These are phyloP conservation scores for Saccharomyces jurei DNA, from an alignment of 805 yeast species.

Conservation along the genomic window DNA sequence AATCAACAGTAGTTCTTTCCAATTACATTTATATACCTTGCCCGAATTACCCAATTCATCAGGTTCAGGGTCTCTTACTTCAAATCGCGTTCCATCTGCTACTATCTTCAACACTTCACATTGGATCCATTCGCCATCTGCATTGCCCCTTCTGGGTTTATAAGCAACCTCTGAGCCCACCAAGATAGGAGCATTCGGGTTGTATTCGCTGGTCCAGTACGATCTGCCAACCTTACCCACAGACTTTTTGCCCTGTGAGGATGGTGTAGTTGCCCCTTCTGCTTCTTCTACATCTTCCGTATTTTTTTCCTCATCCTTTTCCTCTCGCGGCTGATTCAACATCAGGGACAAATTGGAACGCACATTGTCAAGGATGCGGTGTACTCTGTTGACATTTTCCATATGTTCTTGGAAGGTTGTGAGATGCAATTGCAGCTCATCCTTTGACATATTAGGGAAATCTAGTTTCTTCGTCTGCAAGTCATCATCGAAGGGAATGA, in stretches of 20 bases:
- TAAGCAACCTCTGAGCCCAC: conserved; percentile 85
- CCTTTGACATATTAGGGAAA: conserved; percentile 29
- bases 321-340: conserved; percentile 33
- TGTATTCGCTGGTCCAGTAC: conserved; percentile 46
- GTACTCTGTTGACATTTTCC: conserved; percentile 49
- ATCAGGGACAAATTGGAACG: conserved; percentile 34
- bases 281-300: conserved; percentile 1
- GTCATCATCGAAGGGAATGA: conserved; percentile 40
- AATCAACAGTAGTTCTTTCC: conserved; percentile 71
- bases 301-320: conserved; percentile 1
- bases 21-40: conserved; percentile 70
- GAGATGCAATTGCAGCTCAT: conserved; percentile 35
- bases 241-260: conserved; percentile 6
- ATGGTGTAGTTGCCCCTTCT: conserved; percentile 6
- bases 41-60: conserved; percentile 89
- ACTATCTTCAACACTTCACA: conserved; percentile 76
- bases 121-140: conserved; percentile 88
- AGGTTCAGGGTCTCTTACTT: conserved; percentile 96
- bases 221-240: conserved; percentile 35
- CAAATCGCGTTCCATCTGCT: conserved; percentile 70
- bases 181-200: conserved; percentile 47
- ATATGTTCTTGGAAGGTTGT: conserved; percentile 43
- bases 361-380: conserved; percentile 36
- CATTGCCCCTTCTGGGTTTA: conserved; percentile 55
- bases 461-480: conserved; percentile 23